Evolutionary conservation across 257 asterid genomes (phyloP), one percentile per base, ranked within the genome.

Genomic region (Euphrasia confusa): DNA sequence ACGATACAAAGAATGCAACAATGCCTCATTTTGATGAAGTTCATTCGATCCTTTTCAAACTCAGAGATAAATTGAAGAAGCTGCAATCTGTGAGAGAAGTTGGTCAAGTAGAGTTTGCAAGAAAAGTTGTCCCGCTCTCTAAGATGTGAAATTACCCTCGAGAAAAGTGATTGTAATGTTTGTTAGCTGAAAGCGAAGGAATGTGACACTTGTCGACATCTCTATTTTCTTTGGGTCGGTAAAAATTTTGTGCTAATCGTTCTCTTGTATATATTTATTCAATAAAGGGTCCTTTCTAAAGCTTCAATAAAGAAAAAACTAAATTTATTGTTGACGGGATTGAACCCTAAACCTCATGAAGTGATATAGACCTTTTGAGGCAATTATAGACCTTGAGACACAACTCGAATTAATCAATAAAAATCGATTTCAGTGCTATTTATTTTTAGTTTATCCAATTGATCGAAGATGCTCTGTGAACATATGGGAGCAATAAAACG

Each of bases 11-110:
- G 80, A 70, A 71, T 24, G 96, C 87, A 58, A 76, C 74, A 0
- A 50, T 64, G 10, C 96, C 96, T 54, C 89, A 87, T 76, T 87
- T 87, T 65, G 83, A 81, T 62, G 96, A 87, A 64, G 80, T 81
- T 3, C 85, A 83, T 63, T 35, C 79, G n/a, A 8, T 70, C 64
- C 86, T 84, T 73, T 76, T 71, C 71, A 72, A 66, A 66, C 78
- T 35, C 13, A 82, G 77, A 62, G 79, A 67, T 69, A 79, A 60
- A 71, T 44, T 82, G 27, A 66, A 72, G 75, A 74, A 74, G 71
- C 66, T 54, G 67, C 64, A 11, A 44, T 49, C 68, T 21, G 80
- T 28, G 54, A 63, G 61, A 33, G 69, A 55, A 18, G 66, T 47
- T 48, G 71, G 42, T 52, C 69, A 35, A 27, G 27, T 70, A 2